Percentiles rank a stretch among this genome's conserved stretches.
phyloP scores from a whole-genome alignment of 148 eudicot genomes.

The Arbutus unedo region DNA sequence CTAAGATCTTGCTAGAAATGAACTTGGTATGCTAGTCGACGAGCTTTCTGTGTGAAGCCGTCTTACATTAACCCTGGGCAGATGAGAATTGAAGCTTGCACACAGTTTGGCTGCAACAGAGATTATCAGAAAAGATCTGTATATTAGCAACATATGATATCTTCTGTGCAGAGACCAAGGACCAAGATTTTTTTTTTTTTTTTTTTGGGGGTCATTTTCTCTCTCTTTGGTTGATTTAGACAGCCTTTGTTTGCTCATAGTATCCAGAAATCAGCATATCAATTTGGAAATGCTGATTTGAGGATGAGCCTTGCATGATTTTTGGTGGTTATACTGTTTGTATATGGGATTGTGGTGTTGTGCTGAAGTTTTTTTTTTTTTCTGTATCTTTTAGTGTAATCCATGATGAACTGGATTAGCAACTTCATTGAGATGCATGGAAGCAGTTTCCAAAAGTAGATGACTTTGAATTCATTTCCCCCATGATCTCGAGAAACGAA shows the following conservation, averaged over 20 bases:
- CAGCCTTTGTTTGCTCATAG: conserved; percentile 6
- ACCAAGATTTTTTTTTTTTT: neutral
- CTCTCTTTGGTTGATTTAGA: conserved; percentile 23
- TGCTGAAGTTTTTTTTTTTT: conserved; percentile 11
- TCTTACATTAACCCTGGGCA: neutral
- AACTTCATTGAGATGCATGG: neutral
- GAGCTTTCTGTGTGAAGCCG: conserved; percentile 6
- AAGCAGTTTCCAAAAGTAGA: neutral
- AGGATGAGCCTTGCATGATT: neutral
- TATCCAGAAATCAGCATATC: conserved; percentile 8
- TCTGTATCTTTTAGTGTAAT: conserved; percentile 9
- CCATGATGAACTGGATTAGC: neutral
- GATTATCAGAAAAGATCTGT: conserved; percentile 26
- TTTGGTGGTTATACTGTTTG: conserved; percentile 3
- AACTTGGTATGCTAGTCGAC: neutral
- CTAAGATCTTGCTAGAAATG: conserved; percentile 20
- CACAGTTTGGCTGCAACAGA: conserved; percentile 14
- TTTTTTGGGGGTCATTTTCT: neutral
- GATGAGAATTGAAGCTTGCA: conserved; percentile 23
- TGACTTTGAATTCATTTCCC: neutral
- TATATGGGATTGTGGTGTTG: neutral
- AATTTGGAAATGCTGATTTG: neutral
- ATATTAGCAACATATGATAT: conserved; percentile 28
- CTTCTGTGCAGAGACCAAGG: conserved; percentile 20
- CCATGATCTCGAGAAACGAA: no score